phyloP scores from a whole-genome alignment of 1,139 yeast species.

The Hyphopichia khmerensis region DNA sequence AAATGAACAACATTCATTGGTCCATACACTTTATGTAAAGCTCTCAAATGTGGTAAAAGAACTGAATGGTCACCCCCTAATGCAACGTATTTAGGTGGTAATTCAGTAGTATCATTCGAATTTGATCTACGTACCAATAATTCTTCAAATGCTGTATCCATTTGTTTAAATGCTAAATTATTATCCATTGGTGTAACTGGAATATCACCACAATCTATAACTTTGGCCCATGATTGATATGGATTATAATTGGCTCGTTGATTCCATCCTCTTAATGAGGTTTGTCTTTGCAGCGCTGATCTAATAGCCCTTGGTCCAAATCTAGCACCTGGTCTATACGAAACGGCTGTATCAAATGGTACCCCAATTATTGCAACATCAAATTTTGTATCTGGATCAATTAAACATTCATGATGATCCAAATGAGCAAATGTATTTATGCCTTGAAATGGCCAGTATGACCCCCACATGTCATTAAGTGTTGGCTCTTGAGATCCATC shows the following conservation, averaged over 20 bases:
- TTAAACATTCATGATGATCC: conserved; percentile 55
- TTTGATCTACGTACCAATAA: conserved; percentile 37
- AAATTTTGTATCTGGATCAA: conserved; percentile 44
- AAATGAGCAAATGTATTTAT: conserved; percentile 74
- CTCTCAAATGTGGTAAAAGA: conserved; percentile 66
- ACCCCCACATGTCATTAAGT: conserved; percentile 58
- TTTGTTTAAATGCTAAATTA: conserved; percentile 63
- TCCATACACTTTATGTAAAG: conserved; percentile 59
- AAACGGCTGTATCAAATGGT: conserved; percentile 76
- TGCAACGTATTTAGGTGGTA: conserved; percentile 63
- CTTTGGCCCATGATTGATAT: conserved; percentile 63
- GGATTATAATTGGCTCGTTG: conserved; percentile 66
- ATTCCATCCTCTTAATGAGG: conserved; percentile 64
- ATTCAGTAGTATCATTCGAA: conserved; percentile 12
- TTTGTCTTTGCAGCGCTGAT: conserved; percentile 72
- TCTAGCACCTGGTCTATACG: conserved; percentile 75
- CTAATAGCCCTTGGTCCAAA: conserved; percentile 80
- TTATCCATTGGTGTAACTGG: conserved; percentile 82
- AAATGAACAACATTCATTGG: conserved; percentile 69
- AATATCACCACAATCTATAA: conserved; percentile 79
- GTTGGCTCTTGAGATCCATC: conserved; percentile 19
- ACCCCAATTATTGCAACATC: conserved; percentile 74
- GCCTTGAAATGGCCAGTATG: conserved; percentile 68
- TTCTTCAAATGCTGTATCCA: conserved; percentile 67
- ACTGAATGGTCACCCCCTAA: conserved; percentile 82